Evolutionary conservation across 2,329 filamentous ascomycete species (phyloP), one percentile per base, ranked within the genome.

Genomic region (Exserohilum turcica): DNA sequence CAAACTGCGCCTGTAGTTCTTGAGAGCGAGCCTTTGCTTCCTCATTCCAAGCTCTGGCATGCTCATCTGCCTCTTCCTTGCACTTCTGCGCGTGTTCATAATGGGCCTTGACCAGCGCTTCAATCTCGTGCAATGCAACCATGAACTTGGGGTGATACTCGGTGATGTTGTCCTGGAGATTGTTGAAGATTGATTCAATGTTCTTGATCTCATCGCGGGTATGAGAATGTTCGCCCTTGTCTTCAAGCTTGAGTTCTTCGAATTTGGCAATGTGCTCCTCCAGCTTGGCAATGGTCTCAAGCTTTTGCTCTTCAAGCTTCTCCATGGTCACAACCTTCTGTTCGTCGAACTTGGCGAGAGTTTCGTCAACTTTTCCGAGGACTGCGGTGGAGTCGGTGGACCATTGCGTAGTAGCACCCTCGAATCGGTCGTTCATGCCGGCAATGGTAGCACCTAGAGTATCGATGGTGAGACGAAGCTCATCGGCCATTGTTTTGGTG

Each of bases 61-160:
- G 73, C 52, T 79, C 76, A 12, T 78, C 74, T 12, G 77, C 73
- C 38, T 76, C 74, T 43, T 76, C 74, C 39, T 77, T 76, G 9
- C 76, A 71, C 38, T 84, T 82, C 74, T 92, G 91, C 12, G 91
- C 89, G 69, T 96, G 90, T 63, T 96, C 91, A 66, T 89, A 96
- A 71, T 97, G 92, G 70, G 95, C 85, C 19, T 86, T 88, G 48
- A 96, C 90, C 19, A 95, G 82, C 6, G 86, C 80, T 33, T 95
- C 81, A n/a, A 97, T 86, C 65, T 97, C 90, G 65, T 91, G 89
- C 60, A 99, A 85, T 0, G 90, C 85, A 47, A 93, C 87, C 52
- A 97, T 83, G 61, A 97, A 89, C 76, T 95, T 89, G 1, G 94
- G 94, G 64, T 97, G 89, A 60, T 89, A 88, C 71, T 97, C 92